Percentiles rank a stretch among this genome's conserved stretches.
These are phyloP conservation scores for Lavandula angustifolia DNA, from an alignment of 257 asterid genomes.

Conservation along the genomic window DNA sequence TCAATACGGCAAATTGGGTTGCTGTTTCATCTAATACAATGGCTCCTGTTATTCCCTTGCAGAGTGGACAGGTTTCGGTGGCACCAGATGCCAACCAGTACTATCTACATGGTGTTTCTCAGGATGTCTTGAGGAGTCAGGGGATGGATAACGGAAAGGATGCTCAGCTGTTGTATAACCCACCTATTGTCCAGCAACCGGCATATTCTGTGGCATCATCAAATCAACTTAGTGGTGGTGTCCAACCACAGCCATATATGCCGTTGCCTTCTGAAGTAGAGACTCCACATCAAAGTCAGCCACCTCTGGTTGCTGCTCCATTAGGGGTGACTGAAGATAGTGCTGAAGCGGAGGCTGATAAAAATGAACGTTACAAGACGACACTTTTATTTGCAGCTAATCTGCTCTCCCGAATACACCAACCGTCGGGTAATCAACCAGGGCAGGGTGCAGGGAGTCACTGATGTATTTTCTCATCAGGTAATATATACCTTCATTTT, in stretches of 20 bases:
- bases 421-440: conserved; percentile 64
- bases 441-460: conserved; percentile 71
- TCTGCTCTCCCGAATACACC: conserved; percentile 80
- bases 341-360: conserved; percentile 78
- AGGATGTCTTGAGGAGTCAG: conserved; percentile 42
- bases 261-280: conserved; percentile 49
- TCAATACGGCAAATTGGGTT: conserved; percentile 44
- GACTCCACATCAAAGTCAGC: conserved; percentile 51
- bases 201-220: conserved; percentile 48
- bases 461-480: conserved; percentile 48
- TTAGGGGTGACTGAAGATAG: conserved; percentile 59
- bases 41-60: conserved; percentile 46
- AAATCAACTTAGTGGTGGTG: conserved; percentile 47
- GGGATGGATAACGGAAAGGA: conserved; percentile 55
- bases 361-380: conserved; percentile 81
- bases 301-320: conserved; percentile 52
- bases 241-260: conserved; percentile 49
- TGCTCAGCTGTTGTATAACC: conserved; percentile 48
- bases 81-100: conserved; percentile 51
- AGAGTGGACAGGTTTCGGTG: conserved; percentile 28
- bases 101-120: conserved; percentile 53
- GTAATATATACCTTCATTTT: conserved; percentile 43
- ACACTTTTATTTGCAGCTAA: conserved; percentile 90
- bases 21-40: conserved; percentile 42
- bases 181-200: conserved; percentile 55